Evolutionary conservation across 2,329 filamentous ascomycete genomes (phyloP).

Genomic region (Tolypocladium capitatum): DNA sequence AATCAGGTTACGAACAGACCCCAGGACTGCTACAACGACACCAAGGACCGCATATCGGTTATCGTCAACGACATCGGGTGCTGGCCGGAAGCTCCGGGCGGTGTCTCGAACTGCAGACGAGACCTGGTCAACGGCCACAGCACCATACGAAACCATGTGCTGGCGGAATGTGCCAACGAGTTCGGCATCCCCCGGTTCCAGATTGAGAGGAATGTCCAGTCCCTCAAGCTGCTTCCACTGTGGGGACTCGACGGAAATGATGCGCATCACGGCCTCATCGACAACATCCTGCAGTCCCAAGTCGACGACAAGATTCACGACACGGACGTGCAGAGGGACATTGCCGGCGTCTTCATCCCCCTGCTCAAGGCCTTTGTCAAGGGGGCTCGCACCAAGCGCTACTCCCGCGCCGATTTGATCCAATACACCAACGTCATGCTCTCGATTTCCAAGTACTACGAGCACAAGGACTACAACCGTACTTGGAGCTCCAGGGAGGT

Average conservation of each 20-base stretch:
- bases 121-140: conserved; percentile 40
- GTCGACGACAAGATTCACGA: conserved; percentile 31
- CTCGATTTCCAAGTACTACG: conserved; percentile 37
- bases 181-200: conserved; percentile 41
- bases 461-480: conserved; percentile 35
- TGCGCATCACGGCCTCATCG: conserved; percentile 38
- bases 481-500: conserved; percentile 33
- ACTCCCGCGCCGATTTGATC: conserved; percentile 28
- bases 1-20: conserved; percentile 24
- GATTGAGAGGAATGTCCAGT: conserved; percentile 40
- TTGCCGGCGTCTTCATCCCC: conserved; percentile 40
- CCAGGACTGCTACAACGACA: conserved; percentile 30
- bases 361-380: conserved; percentile 35
- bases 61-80: conserved; percentile 38
- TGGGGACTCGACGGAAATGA: conserved; percentile 41
- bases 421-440: conserved; percentile 33
- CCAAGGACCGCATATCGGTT: conserved; percentile 32
- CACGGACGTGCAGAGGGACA: conserved; percentile 27
- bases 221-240: conserved; percentile 37
- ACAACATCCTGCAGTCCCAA: conserved; percentile 37
- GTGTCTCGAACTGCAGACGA: conserved; percentile 40
- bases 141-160: conserved; percentile 40
- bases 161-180: conserved; percentile 41
- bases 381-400: conserved; percentile 30
- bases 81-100: conserved; percentile 39